Evolutionary conservation across 2,329 filamentous ascomycete species (phyloP).

Genomic region (Nemania sp.): DNA sequence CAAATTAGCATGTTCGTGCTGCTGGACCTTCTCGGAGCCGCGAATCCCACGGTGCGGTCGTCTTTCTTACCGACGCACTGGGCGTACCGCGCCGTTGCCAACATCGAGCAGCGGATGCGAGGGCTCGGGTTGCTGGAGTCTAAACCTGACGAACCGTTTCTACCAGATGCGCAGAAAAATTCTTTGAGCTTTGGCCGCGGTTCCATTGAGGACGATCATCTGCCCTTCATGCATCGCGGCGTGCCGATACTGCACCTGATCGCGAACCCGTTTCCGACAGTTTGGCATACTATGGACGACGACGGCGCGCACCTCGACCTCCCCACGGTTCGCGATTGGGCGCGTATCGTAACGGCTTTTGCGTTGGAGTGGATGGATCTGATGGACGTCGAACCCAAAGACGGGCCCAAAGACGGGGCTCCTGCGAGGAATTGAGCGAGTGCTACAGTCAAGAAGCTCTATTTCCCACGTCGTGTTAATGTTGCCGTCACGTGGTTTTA

Average conservation of each 20-base stretch:
- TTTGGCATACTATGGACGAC: conserved; percentile 74
- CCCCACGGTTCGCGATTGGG: conserved; percentile 75
- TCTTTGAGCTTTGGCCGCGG: conserved; percentile 38
- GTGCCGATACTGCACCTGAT: conserved; percentile 79
- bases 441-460: conserved; percentile 2
- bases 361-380: conserved; percentile 80
- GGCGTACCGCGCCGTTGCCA: conserved; percentile 72
- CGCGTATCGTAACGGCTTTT: conserved; percentile 72
- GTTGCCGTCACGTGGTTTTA: no score
- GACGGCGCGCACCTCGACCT: conserved; percentile 74
- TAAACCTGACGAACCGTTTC: conserved; percentile 49
- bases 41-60: conserved; percentile 64
- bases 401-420: not conserved
- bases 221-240: conserved; percentile 75
- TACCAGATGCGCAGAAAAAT: conserved; percentile 58
- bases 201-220: conserved; percentile 70
- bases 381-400: conserved; percentile 43
- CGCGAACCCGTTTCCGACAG: conserved; percentile 67
- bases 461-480: not conserved
- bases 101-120: conserved; percentile 66
- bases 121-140: conserved; percentile 55
- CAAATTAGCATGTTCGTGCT: conserved; percentile 78
- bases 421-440: not conserved
- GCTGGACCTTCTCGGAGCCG: conserved; percentile 70
- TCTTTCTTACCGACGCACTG: conserved; percentile 81